Conservation (phyloP, 306 rosid genomes). For the Ormosia emarginata region DNA sequence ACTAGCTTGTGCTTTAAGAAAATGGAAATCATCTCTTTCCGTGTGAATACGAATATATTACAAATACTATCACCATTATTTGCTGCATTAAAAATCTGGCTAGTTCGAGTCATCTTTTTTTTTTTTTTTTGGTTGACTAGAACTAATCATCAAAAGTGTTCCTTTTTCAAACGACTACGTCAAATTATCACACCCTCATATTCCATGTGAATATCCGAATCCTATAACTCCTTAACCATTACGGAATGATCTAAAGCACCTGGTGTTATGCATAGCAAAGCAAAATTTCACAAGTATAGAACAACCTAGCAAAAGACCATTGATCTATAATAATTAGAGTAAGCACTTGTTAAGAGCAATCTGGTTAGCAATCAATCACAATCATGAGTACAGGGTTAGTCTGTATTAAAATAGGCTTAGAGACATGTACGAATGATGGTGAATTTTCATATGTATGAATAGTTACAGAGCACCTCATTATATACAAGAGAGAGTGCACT, state of each 20-base stretch:
- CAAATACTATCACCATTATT: no score
- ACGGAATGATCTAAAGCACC: background rate
- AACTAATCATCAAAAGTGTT: background rate
- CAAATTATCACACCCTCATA: background rate
- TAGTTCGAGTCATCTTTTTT: background rate
- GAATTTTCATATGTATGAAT: no score
- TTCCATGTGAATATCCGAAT: background rate
- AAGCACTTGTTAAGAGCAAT: no score
- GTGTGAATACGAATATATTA: no score
- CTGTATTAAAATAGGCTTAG: no score
- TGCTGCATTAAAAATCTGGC: no score
- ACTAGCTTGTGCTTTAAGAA: background rate
- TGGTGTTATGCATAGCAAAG: background rate
- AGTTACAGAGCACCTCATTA: no score
- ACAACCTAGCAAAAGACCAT: background rate
- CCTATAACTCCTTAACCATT: background rate
- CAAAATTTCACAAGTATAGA: background rate
- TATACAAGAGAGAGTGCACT: no score
- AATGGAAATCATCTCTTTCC: background rate
- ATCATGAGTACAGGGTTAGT: no score
- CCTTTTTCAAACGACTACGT: background rate
- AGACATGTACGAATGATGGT: no score
- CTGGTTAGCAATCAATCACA: no score
- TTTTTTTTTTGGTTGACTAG: background rate
- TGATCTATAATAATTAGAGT: background rate